Evolutionary conservation across 2,329 filamentous ascomycete species (phyloP).

Genomic region (Ascomycota sp.): DNA sequence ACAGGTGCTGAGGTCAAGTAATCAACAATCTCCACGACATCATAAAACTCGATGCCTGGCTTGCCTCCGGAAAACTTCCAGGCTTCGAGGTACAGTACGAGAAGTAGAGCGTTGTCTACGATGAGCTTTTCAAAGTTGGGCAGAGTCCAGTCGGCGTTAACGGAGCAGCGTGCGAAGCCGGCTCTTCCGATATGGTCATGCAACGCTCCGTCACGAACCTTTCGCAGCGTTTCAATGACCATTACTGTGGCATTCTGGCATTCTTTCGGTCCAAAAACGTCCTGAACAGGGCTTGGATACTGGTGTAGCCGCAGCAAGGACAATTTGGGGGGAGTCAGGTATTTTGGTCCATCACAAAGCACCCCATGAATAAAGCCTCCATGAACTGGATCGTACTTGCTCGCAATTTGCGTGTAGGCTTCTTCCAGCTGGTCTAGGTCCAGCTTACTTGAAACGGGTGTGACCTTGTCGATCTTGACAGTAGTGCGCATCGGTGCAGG

Average conservation of each 20-base stretch:
- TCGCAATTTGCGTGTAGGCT: slow-evolving; percentile 60
- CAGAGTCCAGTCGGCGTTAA: slow-evolving; percentile 79
- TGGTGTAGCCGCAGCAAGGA: slow-evolving; percentile 52
- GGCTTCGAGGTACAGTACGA: slow-evolving; percentile 70
- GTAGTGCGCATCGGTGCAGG: background rate
- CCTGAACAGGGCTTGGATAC: slow-evolving; percentile 52
- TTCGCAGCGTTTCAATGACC: slow-evolving; percentile 59
- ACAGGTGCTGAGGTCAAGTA: slow-evolving; percentile 62
- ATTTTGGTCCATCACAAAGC: slow-evolving; percentile 70
- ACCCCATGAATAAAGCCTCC: slow-evolving; percentile 76
- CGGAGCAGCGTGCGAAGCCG: slow-evolving; percentile 55
- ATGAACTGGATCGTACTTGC: slow-evolving; percentile 58
- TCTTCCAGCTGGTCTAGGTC: slow-evolving; percentile 87
- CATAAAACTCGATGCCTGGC: slow-evolving; percentile 49
- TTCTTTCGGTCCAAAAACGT: slow-evolving; percentile 74
- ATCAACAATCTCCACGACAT: slow-evolving; percentile 64
- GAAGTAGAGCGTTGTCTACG: slow-evolving; percentile 73
- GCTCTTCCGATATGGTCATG: slow-evolving; percentile 32
- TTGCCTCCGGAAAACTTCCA: slow-evolving; percentile 39
- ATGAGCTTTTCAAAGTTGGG: slow-evolving; percentile 97
- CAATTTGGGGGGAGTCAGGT: slow-evolving; percentile 71
- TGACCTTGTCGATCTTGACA: slow-evolving; percentile 5
- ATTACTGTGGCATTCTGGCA: slow-evolving; percentile 56
- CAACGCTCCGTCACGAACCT: slow-evolving; percentile 40
- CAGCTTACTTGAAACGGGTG: slow-evolving; percentile 39